Conservation (phyloP, 805 yeast genomes). For the Yarrowia sp. region DNA sequence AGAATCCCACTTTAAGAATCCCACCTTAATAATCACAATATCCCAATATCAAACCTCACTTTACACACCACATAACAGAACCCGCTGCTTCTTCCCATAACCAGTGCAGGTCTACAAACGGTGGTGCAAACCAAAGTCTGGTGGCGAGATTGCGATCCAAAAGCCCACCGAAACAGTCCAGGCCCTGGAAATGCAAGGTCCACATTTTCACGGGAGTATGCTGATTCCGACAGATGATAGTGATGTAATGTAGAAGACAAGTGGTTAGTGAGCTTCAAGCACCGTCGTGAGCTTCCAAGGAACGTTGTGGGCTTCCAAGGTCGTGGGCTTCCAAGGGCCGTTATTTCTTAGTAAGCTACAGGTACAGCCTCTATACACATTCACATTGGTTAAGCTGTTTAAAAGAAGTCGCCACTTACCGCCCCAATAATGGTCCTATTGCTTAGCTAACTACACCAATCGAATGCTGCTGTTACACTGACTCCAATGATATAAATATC, state of each 20-base stretch:
- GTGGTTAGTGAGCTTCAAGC: no score
- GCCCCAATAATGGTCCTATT: background rate
- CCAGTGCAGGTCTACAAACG: conserved; percentile 11
- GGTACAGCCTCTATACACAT: no score
- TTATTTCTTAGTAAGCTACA: no score
- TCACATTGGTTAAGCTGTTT: no score
- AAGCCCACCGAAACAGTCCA: conserved; percentile 33
- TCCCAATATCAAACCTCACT: no score
- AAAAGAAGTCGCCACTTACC: no score
- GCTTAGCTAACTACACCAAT: background rate
- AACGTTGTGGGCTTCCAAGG: no score
- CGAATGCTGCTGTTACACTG: background rate
- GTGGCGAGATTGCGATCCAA: background rate
- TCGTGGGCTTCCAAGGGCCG: no score
- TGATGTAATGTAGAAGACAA: no score
- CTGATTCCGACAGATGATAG: conserved; percentile 20
- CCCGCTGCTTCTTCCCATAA: conserved; percentile 19
- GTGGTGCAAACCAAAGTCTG: conserved; percentile 18
- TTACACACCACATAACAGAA: conserved; percentile 25
- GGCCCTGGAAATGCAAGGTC: conserved; percentile 35
- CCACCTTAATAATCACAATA: background rate
- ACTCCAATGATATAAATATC: background rate
- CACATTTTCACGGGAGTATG: conserved; percentile 36
- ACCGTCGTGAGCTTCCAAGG: no score
- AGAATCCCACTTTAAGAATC: no score